Percentiles rank a stretch among this genome's conserved stretches.
Evolutionary conservation across 2,329 filamentous ascomycete genomes (phyloP).

Genomic region (Cordyceps militaris): DNA sequence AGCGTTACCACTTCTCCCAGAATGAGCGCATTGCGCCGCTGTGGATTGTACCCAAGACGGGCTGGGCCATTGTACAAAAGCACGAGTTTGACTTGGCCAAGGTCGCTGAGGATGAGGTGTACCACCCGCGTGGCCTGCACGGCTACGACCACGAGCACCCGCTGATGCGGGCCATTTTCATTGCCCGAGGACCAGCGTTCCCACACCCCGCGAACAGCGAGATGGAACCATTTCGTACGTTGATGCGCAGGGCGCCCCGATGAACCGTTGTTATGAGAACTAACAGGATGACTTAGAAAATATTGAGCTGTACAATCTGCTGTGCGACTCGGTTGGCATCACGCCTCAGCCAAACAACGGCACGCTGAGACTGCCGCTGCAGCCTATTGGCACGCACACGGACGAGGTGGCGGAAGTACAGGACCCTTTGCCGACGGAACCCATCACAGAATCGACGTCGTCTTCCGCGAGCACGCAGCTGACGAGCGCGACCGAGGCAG

Average conservation of each 20-base stretch:
- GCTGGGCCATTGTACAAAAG: slow-evolving; percentile 84
- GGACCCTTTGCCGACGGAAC: slow-evolving; percentile 39
- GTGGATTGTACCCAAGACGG: slow-evolving; percentile 88
- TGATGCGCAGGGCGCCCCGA: not conserved
- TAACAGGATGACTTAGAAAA: slow-evolving; percentile 58
- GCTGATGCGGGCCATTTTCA: slow-evolving; percentile 91
- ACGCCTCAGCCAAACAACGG: slow-evolving; percentile 76
- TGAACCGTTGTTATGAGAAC: not conserved
- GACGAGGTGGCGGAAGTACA: slow-evolving; percentile 39
- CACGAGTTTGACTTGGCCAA: slow-evolving; percentile 67
- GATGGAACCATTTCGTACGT: slow-evolving; percentile 75
- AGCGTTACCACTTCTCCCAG: slow-evolving; percentile 81
- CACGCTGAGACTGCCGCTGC: slow-evolving; percentile 66
- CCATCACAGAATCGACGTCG: not conserved
- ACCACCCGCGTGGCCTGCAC: slow-evolving; percentile 78
- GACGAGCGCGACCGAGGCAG: slow-evolving; percentile 14
- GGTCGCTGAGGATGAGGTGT: slow-evolving; percentile 57
- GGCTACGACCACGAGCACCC: slow-evolving; percentile 94
- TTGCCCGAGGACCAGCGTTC: slow-evolving; percentile 87
- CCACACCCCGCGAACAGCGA: slow-evolving; percentile 76
- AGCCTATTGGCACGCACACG: slow-evolving; percentile 54
- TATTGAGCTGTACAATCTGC: slow-evolving; percentile 86
- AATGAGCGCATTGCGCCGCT: slow-evolving; percentile 88
- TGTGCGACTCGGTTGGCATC: slow-evolving; percentile 81
- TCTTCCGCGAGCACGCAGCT: slow-evolving; percentile 6